These are phyloP conservation scores for Prunus yedoensis DNA, from an alignment of 331 rosid genomes.

Conservation along the genomic window DNA sequence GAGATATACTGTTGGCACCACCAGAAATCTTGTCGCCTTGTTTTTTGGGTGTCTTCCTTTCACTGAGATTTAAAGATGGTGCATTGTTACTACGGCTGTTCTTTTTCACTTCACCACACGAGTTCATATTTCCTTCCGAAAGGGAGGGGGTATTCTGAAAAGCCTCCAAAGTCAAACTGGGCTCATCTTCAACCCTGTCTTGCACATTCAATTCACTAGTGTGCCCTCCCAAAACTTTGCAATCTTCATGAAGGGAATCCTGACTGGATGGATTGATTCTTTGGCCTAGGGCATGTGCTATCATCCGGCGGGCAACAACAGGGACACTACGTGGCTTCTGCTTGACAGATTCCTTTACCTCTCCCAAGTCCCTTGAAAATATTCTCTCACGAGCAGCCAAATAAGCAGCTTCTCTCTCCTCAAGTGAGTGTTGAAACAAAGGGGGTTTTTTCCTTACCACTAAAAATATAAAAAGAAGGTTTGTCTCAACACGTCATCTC, in stretches of 20 bases:
- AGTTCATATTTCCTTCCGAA: conserved; percentile 22
- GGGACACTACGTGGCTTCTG: conserved; percentile 75
- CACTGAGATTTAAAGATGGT: conserved; percentile 24
- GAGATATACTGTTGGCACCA: conserved; percentile 19
- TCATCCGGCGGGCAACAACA: conserved; percentile 94
- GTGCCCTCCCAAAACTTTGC: conserved; percentile 31
- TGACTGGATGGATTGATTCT: conserved; percentile 51
- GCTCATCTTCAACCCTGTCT: conserved; percentile 29
- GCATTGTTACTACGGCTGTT: conserved; percentile 22
- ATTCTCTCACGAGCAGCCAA: conserved; percentile 87
- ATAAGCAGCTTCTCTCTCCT: conserved; percentile 89
- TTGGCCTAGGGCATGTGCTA: conserved; percentile 94
- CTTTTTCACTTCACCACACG: conserved; percentile 28
- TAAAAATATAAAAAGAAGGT: conserved; percentile 19
- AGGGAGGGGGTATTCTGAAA: conserved; percentile 20
- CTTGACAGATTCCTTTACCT: conserved; percentile 49
- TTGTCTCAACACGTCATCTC: not conserved
- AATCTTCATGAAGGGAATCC: conserved; percentile 30
- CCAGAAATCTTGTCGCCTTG: conserved; percentile 31
- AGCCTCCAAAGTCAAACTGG: conserved; percentile 21
- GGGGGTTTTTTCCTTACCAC: conserved; percentile 34
- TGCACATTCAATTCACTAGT: conserved; percentile 33
- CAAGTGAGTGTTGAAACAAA: conserved; percentile 58
- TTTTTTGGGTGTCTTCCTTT: conserved; percentile 35
- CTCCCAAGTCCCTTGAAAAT: conserved; percentile 58